These are phyloP conservation scores for Ustilago xerochloae DNA, from an alignment of 1,284 basidiomycete species.

Conservation along the genomic window DNA sequence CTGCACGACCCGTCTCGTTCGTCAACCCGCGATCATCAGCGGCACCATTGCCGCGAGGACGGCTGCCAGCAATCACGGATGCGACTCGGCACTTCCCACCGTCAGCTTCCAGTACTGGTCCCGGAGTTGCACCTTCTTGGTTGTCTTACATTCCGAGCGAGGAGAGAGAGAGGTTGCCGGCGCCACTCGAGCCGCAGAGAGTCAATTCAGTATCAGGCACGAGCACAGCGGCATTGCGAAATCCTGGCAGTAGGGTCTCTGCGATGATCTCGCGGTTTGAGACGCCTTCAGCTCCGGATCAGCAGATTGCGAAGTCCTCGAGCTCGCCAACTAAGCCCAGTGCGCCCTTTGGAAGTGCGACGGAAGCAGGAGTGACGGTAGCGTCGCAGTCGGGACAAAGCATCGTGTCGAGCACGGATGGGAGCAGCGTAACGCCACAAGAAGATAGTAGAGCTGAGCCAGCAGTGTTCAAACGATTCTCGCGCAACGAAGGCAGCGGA, in stretches of 20 bases:
- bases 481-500: not conserved
- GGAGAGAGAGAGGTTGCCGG: conserved; percentile 35
- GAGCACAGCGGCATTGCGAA: not conserved
- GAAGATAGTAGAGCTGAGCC: too few species aligned
- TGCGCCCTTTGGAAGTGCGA: not conserved
- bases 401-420: not conserved
- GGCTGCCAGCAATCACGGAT: conserved; percentile 58
- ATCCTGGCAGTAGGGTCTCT: conserved; percentile 38
- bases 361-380: not conserved
- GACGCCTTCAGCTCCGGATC: too few species aligned
- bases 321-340: not conserved
- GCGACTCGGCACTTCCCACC: conserved; percentile 61
- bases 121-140: conserved; percentile 37
- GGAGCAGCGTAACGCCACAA: not conserved
- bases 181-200: conserved; percentile 34
- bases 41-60: conserved; percentile 52
- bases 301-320: too few species aligned
- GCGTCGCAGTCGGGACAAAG: conserved; percentile 6
- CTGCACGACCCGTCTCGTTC: conserved; percentile 40
- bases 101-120: conserved; percentile 22
- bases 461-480: conserved; percentile 28
- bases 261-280: conserved; percentile 49
- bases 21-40: conserved; percentile 51
- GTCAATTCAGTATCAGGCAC: too few species aligned
- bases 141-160: conserved; percentile 43